phyloP scores from a whole-genome alignment of 2,329 filamentous ascomycete species.

The Penicillium sp. region DNA sequence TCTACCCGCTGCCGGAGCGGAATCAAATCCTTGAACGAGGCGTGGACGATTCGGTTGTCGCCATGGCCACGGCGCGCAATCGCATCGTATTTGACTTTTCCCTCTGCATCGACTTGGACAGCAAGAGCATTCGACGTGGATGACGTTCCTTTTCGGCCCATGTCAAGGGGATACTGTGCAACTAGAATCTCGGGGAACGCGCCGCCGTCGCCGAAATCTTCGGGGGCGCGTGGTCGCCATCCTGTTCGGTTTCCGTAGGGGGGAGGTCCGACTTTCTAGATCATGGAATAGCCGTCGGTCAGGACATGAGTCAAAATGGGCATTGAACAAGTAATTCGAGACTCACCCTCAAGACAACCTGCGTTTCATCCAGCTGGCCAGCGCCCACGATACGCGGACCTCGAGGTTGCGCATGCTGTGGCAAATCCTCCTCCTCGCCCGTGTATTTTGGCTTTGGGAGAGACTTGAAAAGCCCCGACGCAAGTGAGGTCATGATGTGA shows the following conservation, averaged over 20 bases:
- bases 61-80: slow-evolving; percentile 85
- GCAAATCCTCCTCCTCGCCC: slow-evolving; percentile 78
- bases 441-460: slow-evolving; percentile 88
- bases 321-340: background rate
- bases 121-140: slow-evolving; percentile 77
- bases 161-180: slow-evolving; percentile 91
- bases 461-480: slow-evolving; percentile 67
- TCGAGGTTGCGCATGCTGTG: slow-evolving; percentile 63
- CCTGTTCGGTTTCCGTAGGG: slow-evolving; percentile 78
- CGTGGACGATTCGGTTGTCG: slow-evolving; percentile 79
- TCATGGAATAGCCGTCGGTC: slow-evolving; percentile 4
- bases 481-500: slow-evolving; percentile 57
- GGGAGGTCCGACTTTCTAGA: slow-evolving; percentile 70
- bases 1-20: slow-evolving; percentile 88
- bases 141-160: slow-evolving; percentile 71
- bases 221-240: slow-evolving; percentile 82
- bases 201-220: slow-evolving; percentile 94
- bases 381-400: slow-evolving; percentile 77
- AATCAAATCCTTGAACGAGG: slow-evolving; percentile 95
- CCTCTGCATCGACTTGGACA: slow-evolving; percentile 84
- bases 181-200: slow-evolving; percentile 91
- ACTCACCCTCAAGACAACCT: slow-evolving; percentile 69
- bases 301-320: slow-evolving; percentile 5
- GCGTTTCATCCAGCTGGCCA: slow-evolving; percentile 73
- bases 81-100: slow-evolving; percentile 93